Percentiles rank a stretch among this genome's conserved stretches.
phyloP scores from a whole-genome alignment of 2,329 filamentous ascomycete species.

The Penicillium glabrum region DNA sequence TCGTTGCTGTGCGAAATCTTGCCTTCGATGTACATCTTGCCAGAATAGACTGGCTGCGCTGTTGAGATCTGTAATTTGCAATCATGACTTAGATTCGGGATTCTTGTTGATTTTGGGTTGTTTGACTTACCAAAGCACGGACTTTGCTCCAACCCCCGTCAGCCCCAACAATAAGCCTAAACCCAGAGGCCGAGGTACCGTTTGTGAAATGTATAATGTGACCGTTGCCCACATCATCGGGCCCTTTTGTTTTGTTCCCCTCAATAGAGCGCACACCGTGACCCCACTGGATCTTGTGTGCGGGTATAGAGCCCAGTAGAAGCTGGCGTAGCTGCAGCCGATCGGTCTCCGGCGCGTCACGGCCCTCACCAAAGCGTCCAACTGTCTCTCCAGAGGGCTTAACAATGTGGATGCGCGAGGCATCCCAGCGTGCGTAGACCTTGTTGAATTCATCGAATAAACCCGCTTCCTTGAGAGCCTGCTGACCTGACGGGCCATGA shows the following conservation, averaged over 20 bases:
- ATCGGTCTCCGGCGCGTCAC: slow-evolving; percentile 44
- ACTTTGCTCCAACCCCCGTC: slow-evolving; percentile 10
- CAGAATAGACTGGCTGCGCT: slow-evolving; percentile 2
- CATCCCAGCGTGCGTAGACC: slow-evolving; percentile 18
- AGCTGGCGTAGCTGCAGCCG: slow-evolving; percentile 36
- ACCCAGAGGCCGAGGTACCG: slow-evolving; percentile 1
- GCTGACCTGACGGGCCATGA: slow-evolving; percentile 19
- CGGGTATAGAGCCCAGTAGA: slow-evolving; percentile 37
- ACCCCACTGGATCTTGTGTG: slow-evolving; percentile 36
- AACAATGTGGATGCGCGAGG: slow-evolving; percentile 5
- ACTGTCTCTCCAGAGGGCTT: not conserved
- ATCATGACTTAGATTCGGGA: not conserved
- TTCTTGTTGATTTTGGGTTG: not conserved
- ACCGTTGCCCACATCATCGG: not conserved
- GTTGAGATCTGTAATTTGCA: not conserved
- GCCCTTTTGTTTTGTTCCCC: slow-evolving; percentile 2
- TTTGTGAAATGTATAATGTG: not conserved
- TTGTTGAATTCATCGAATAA: slow-evolving; percentile 20
- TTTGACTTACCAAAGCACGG: slow-evolving; percentile 3
- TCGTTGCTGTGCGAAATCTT: slow-evolving; percentile 1
- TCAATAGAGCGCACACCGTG: slow-evolving; percentile 20
- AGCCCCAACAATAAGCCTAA: slow-evolving; percentile 7
- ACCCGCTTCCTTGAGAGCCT: slow-evolving; percentile 21
- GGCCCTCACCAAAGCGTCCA: slow-evolving; percentile 18
- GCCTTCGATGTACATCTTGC: slow-evolving; percentile 6